Conservation (phyloP, 2,329 filamentous ascomycete genomes). For the Trichophyton benhamiae region DNA sequence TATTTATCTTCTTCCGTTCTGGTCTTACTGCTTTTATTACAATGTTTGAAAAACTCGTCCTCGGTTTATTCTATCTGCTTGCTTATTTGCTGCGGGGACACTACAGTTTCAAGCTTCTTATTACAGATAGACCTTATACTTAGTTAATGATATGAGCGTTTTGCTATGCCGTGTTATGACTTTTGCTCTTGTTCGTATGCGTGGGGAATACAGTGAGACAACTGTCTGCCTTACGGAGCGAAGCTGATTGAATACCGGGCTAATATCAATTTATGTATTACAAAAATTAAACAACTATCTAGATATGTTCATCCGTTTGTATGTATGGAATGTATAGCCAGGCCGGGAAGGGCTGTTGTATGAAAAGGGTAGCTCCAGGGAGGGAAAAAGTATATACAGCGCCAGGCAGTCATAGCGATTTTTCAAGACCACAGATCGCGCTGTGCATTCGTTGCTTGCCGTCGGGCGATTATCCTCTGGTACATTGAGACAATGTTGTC, state of each 20-base stretch:
- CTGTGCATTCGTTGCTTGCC: neutral
- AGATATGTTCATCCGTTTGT: too few relatives aligned
- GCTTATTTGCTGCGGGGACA: neutral
- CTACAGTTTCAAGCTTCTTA: neutral
- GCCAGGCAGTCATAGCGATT: neutral
- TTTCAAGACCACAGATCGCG: conserved; percentile 9
- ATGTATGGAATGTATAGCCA: too few relatives aligned
- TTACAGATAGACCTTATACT: neutral
- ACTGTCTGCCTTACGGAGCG: neutral
- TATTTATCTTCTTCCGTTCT: neutral
- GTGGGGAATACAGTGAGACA: neutral
- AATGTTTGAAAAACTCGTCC: neutral
- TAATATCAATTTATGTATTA: neutral
- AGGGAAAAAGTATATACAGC: neutral
- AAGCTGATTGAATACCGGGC: neutral
- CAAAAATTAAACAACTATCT: neutral
- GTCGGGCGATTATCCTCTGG: neutral
- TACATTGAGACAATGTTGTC: conserved; percentile 6
- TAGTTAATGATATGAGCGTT: neutral
- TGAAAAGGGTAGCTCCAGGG: neutral
- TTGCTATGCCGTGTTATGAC: neutral
- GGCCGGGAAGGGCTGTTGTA: neutral
- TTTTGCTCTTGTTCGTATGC: neutral
- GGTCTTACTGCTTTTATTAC: neutral
- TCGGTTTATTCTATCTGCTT: neutral